Evolutionary conservation across 2,329 filamentous ascomycete genomes (phyloP).

Genomic region (Herpotrichia juniperi): DNA sequence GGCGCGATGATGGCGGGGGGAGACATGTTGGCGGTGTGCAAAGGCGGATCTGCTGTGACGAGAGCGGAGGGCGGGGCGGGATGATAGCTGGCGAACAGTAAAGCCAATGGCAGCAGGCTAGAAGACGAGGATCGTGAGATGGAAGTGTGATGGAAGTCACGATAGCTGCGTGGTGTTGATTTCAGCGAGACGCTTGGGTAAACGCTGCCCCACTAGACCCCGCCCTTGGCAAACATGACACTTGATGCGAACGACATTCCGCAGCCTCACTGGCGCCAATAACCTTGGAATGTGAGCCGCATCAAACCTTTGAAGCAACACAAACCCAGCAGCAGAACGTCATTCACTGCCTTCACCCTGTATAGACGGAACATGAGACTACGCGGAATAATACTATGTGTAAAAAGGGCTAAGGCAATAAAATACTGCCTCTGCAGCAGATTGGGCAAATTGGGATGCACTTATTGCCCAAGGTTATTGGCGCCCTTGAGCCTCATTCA

Average conservation of each 20-base stretch:
- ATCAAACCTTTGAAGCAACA: background rate
- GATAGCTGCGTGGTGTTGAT: slow-evolving; percentile 42
- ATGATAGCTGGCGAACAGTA: slow-evolving; percentile 10
- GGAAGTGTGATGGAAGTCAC: slow-evolving; percentile 30
- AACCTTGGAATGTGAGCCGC: no score
- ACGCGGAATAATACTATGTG: no score
- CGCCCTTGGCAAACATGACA: slow-evolving; percentile 21
- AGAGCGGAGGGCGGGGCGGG: slow-evolving; percentile 2
- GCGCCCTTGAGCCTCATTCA: no score
- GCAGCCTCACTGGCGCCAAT: slow-evolving; percentile 3
- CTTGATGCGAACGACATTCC: slow-evolving; percentile 8
- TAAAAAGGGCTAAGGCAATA: no score
- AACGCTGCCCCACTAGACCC: slow-evolving; percentile 19
- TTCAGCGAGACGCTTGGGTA: slow-evolving; percentile 24
- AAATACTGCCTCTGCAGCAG: no score
- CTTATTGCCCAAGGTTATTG: no score
- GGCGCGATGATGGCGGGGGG: slow-evolving; percentile 94
- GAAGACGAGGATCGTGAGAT: slow-evolving; percentile 27
- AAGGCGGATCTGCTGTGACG: slow-evolving; percentile 26
- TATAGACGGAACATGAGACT: no score
- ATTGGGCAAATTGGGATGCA: no score
- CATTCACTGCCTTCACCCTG: no score
- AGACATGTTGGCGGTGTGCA: slow-evolving; percentile 65
- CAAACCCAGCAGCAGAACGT: no score
- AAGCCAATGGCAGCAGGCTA: slow-evolving; percentile 22